Evolutionary conservation across 2,329 filamentous ascomycete species (phyloP).

Genomic region (Arthrobotrys pseudoclavata): DNA sequence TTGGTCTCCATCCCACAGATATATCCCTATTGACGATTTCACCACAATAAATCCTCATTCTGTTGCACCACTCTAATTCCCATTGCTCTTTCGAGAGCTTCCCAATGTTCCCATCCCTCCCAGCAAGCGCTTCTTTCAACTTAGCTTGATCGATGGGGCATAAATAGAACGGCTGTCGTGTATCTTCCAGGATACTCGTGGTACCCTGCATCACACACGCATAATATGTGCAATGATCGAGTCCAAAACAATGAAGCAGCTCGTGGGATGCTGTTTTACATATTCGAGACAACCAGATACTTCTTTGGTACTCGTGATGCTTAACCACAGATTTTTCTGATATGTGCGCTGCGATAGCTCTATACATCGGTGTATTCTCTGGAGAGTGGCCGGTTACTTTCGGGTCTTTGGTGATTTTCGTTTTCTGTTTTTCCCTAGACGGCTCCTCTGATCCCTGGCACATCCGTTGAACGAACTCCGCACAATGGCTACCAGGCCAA

Average conservation of each 20-base stretch:
- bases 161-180: constrained; percentile 74
- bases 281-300: constrained; percentile 73
- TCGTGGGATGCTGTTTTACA: constrained; percentile 76
- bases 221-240: constrained; percentile 77
- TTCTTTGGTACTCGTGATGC: constrained; percentile 60
- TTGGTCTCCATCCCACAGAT: constrained; percentile 39
- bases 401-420: constrained; percentile 36
- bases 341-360: constrained; percentile 55
- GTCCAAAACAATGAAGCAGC: constrained; percentile 76
- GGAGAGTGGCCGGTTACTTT: background rate
- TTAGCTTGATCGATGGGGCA: constrained; percentile 74
- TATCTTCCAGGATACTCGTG: constrained; percentile 72
- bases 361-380: constrained; percentile 59
- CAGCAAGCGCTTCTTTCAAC: constrained; percentile 65
- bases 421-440: constrained; percentile 63
- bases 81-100: constrained; percentile 23
- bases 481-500: constrained; percentile 52
- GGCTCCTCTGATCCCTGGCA: constrained; percentile 21
- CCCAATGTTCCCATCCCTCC: constrained; percentile 12
- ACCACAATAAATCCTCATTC: constrained; percentile 32
- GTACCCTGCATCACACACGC: constrained; percentile 76
- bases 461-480: constrained; percentile 18
- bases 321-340: constrained; percentile 46
- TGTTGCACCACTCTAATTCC: constrained; percentile 38
- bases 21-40: background rate